phyloP scores from a whole-genome alignment of 2,329 filamentous ascomycete species.

The Alternaria novae-zelandiae region DNA sequence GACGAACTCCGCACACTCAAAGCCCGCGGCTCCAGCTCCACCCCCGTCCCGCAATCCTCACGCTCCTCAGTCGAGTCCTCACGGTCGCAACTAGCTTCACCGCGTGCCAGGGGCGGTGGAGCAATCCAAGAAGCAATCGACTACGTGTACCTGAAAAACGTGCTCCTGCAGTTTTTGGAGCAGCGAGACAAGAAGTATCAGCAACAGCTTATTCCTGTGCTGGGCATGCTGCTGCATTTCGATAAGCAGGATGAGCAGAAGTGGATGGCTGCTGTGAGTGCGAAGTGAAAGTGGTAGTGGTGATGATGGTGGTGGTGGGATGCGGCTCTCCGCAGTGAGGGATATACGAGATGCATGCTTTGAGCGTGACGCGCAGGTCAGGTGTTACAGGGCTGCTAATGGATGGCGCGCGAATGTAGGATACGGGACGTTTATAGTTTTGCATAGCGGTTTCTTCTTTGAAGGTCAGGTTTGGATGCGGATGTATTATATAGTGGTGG shows the following conservation, averaged over 20 bases:
- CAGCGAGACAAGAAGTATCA: slow-evolving; percentile 79
- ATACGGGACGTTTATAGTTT: not conserved
- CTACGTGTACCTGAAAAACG: slow-evolving; percentile 78
- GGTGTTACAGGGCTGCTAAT: not conserved
- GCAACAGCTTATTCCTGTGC: slow-evolving; percentile 76
- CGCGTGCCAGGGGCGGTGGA: slow-evolving; percentile 49
- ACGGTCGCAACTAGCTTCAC: slow-evolving; percentile 55
- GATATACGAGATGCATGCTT: slow-evolving; percentile 9
- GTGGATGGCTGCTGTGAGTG: slow-evolving; percentile 77
- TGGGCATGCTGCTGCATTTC: slow-evolving; percentile 78
- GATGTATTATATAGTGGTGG: slow-evolving; percentile 8
- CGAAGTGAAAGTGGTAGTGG: slow-evolving; percentile 27
- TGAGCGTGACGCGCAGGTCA: slow-evolving; percentile 3
- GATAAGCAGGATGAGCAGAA: slow-evolving; percentile 84
- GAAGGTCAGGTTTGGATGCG: not conserved
- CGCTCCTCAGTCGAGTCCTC: slow-evolving; percentile 66
- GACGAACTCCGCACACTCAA: slow-evolving; percentile 64
- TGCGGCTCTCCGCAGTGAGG: slow-evolving; percentile 20
- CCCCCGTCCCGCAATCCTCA: slow-evolving; percentile 58
- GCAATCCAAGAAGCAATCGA: slow-evolving; percentile 53
- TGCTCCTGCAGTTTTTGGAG: slow-evolving; percentile 81
- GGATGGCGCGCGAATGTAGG: not conserved
- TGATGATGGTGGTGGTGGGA: not conserved
- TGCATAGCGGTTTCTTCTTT: slow-evolving; percentile 15
- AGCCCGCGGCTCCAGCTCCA: slow-evolving; percentile 51